Evolutionary conservation across 2,329 filamentous ascomycete species (phyloP).

Genomic region (Paecilomyces variotii): DNA sequence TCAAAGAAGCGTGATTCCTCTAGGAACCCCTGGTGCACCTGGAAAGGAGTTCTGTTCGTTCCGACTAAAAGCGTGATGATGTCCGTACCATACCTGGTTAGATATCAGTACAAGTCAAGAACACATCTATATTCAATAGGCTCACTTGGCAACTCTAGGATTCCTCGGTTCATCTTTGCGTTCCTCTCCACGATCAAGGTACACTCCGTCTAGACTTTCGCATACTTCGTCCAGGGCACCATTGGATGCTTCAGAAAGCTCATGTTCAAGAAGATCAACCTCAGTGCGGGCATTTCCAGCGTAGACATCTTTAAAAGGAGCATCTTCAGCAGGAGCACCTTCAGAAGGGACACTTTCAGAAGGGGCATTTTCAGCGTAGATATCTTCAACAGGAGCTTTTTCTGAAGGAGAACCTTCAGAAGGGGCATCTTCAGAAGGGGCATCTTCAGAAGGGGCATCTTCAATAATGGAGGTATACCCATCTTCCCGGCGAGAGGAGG

Average conservation of each 20-base stretch:
- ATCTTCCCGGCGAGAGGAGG: background rate
- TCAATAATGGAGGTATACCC: background rate
- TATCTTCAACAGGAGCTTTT: background rate
- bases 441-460: background rate
- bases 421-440: background rate
- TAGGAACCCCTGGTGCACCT: background rate
- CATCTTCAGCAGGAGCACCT: too few species aligned
- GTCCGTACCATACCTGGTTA: background rate
- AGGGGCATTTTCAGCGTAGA: too few species aligned
- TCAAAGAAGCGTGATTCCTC: background rate
- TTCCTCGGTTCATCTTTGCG: background rate
- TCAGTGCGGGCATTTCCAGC: too few species aligned
- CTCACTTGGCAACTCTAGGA: background rate
- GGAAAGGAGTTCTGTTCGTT: background rate
- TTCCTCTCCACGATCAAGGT: background rate
- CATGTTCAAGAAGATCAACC: too few species aligned
- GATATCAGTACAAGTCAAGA: background rate
- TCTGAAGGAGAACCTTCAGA: background rate
- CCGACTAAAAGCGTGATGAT: background rate
- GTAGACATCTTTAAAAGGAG: background rate
- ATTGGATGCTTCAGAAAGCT: too few species aligned
- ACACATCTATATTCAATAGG: background rate
- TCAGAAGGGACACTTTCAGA: too few species aligned
- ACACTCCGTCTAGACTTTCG: background rate
- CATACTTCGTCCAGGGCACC: background rate